Evolutionary conservation across 495 filamentous ascomycete species (phyloP).

Genomic region (Amphirosellinia nigrospora): DNA sequence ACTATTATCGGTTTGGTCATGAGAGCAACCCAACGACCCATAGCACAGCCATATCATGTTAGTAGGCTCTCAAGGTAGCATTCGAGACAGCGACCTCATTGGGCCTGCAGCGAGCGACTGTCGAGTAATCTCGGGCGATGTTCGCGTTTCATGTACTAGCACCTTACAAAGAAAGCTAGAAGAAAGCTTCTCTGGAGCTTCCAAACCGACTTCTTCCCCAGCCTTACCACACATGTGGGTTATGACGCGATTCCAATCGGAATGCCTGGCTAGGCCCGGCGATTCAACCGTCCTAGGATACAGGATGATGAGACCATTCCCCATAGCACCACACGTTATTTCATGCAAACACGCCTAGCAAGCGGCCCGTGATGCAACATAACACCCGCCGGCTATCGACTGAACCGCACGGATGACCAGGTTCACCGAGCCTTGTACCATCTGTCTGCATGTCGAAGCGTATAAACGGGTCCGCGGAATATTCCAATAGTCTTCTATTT

Average conservation of each 20-base stretch:
- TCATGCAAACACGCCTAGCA: slow-evolving; percentile 2
- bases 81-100: slow-evolving; percentile 16
- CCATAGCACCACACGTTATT: slow-evolving; percentile 9
- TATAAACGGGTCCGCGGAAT: background rate
- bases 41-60: background rate
- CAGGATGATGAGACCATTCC: slow-evolving; percentile 10
- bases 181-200: slow-evolving; percentile 9
- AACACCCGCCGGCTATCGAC: background rate
- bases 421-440: background rate
- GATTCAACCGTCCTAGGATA: background rate
- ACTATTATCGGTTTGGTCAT: slow-evolving; percentile 1
- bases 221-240: slow-evolving; percentile 19
- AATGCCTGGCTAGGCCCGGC: slow-evolving; percentile 9
- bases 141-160: slow-evolving; percentile 20
- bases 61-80: background rate
- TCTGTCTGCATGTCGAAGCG: background rate
- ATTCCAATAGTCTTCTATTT: background rate
- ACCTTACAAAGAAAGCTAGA: slow-evolving; percentile 11
- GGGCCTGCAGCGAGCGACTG: background rate
- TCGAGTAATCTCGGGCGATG: background rate
- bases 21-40: background rate
- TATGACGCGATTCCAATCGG: slow-evolving; percentile 18
- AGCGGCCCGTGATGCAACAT: slow-evolving; percentile 22
- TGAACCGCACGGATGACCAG: background rate
- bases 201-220: slow-evolving; percentile 17